These are phyloP conservation scores for Volvariella surrecta DNA, from an alignment of 1,284 basidiomycete genomes.

Conservation along the genomic window DNA sequence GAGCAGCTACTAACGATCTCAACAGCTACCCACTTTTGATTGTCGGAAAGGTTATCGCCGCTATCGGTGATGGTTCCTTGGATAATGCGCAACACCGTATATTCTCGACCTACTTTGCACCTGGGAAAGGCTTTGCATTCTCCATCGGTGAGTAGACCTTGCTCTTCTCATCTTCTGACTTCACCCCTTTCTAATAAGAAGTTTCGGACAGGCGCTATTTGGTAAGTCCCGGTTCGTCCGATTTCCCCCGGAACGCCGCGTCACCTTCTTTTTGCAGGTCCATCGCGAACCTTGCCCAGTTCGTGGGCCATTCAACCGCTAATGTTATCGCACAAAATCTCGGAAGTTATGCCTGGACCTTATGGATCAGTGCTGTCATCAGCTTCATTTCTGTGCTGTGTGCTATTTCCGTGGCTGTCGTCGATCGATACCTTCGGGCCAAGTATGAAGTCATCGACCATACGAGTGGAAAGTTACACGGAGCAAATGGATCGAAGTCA, in stretches of 20 bases:
- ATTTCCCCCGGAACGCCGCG: not conserved
- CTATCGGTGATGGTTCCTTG: conserved; percentile 34
- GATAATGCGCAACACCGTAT: conserved; percentile 39
- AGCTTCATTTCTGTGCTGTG: conserved; percentile 31
- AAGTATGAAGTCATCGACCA: conserved; percentile 31
- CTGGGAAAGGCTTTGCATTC: conserved; percentile 32
- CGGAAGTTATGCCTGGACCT: conserved; percentile 32
- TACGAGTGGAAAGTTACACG: conserved; percentile 24
- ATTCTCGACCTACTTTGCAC: conserved; percentile 37
- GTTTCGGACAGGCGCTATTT: not conserved
- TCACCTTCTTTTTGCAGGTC: conserved; percentile 17
- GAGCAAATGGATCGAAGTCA: conserved; percentile 13
- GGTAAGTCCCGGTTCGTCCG: not conserved
- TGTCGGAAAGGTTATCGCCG: conserved; percentile 33
- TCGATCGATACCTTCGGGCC: conserved; percentile 29
- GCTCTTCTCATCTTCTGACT: not conserved
- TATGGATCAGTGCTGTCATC: conserved; percentile 35
- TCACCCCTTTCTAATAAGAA: not conserved
- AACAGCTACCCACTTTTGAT: conserved; percentile 34
- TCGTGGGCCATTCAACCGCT: conserved; percentile 27
- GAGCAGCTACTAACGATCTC: conserved; percentile 24
- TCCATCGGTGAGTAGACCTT: conserved; percentile 23
- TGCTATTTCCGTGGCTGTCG: conserved; percentile 26
- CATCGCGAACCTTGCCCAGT: conserved; percentile 34
- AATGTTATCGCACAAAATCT: conserved; percentile 32